Base-by-base conservation (phyloP, 2,329 filamentous ascomycete species). In the Calonectria montana region DNA sequence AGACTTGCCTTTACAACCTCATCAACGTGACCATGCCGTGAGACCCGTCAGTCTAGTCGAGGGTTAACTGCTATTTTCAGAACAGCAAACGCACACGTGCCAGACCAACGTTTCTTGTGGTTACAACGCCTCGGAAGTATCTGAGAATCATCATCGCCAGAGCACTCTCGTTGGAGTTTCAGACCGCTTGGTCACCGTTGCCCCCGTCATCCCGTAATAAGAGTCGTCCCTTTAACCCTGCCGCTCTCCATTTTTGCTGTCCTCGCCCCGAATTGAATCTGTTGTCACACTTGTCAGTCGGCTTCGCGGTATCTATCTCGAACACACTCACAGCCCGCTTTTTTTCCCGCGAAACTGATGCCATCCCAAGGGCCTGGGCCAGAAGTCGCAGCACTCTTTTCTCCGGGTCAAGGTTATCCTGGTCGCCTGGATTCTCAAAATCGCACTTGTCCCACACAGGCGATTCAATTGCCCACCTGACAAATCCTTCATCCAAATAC, bases 381-480 rank as follows among this genome's bases (percentile, higher is more conserved):
- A 98, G 84, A 25, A 97, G 87, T 25, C 97, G 89, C 64, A 99
- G 84, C 1, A 96, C 87, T 79, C 93, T 91, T 84, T 99, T 99
- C 18, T 92, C 95, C 0, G 94, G 89, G 75, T 97, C 95, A 8
- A 96, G 85, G 1, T 63, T 66, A 5, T 53, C 75, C 41, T 82
- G 80, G 6, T 81, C 82, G 9, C 77, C 78, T 4, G 77, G 74
- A 47, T 88, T 86, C n/a, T 89, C 90, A 81, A 98, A 98, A 55
- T 96, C 95, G 78, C 95, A 98, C 81, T 98, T 98, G 71, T 94
- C 91, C 89, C 91, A 94, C 0, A 96, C 92, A 0, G 95, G 93
- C 27, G 88, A 86, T 50, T 86, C 87, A 29, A 98, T 89, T 8
- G 94, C 94, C 91, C 95, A 97, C 29, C 87, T 87, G n/a, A 98